Evolutionary conservation across 768 basidiomycete genomes (phyloP).

Genomic region (Sarcodon aspratus): DNA sequence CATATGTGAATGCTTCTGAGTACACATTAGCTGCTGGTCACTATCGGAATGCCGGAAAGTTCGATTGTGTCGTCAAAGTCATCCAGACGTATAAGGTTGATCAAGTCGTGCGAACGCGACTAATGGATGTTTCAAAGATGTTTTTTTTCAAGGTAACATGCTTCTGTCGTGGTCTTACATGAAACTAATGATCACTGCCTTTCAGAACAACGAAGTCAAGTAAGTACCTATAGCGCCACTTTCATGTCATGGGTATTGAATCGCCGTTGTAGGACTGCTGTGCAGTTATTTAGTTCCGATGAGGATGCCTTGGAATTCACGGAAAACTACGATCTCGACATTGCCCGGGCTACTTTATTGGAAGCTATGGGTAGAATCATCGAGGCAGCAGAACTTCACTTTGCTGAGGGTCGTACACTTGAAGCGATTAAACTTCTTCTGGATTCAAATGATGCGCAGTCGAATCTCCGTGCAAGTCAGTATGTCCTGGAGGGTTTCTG

Average conservation of each 20-base stretch:
- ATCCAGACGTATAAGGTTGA: conserved; percentile 25
- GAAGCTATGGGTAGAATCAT: conserved; percentile 24
- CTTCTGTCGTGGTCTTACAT: conserved; percentile 4
- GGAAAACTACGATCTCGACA: conserved; percentile 40
- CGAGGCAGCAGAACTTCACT: conserved; percentile 45
- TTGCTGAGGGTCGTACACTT: conserved; percentile 31
- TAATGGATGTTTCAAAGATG: conserved; percentile 32
- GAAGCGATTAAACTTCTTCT: conserved; percentile 38
- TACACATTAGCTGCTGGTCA: conserved; percentile 29
- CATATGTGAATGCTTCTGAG: conserved; percentile 26
- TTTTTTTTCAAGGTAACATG: conserved; percentile 28
- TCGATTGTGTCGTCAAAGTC: conserved; percentile 38
- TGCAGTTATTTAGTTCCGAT: conserved; percentile 31
- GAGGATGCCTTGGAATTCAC: conserved; percentile 50
- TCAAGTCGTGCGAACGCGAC: conserved; percentile 16
- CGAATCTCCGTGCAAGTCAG: not conserved
- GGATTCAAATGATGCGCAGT: conserved; percentile 2
- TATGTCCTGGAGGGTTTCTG: conserved; percentile 35
- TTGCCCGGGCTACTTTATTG: conserved; percentile 34
- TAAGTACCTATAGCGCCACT: not conserved
- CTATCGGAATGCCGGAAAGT: conserved; percentile 34
- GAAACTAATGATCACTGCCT: conserved; percentile 18
- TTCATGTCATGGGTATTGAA: not conserved
- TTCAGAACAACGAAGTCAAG: not conserved
- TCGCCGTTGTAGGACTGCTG: conserved; percentile 27